A percentile compares a stretch with the other conserved stretches of the same genome.
These are phyloP conservation scores for Anastatica hierochuntica DNA, from an alignment of 345 rosid species.

Conservation along the genomic window DNA sequence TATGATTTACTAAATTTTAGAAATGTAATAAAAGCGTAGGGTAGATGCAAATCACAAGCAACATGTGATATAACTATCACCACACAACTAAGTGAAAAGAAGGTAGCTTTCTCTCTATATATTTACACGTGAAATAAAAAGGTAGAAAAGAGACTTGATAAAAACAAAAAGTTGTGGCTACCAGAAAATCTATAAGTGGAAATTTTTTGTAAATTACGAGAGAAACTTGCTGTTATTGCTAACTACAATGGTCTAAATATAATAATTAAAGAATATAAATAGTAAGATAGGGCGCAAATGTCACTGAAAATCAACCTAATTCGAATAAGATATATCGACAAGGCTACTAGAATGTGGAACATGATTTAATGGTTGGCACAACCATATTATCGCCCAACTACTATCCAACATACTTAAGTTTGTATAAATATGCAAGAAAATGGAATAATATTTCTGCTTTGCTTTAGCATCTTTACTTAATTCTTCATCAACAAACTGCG, in stretches of 20 bases:
- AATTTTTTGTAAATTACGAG: background rate
- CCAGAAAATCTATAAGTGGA: background rate
- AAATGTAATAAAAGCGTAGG: background rate
- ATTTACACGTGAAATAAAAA: slow-evolving; percentile 4
- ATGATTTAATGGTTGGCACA: slow-evolving; percentile 20
- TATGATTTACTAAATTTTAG: no score
- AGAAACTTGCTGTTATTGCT: background rate
- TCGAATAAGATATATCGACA: slow-evolving; percentile 5
- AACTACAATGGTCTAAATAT: background rate
- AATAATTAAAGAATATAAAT: background rate
- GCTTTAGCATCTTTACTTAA: no score
- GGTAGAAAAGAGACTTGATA: background rate
- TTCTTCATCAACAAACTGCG: no score
- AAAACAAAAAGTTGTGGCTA: background rate
- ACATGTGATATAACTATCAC: background rate
- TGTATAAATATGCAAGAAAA: background rate
- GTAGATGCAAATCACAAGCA: slow-evolving; percentile 15
- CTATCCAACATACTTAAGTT: slow-evolving; percentile 11
- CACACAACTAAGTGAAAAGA: background rate
- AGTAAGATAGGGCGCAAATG: background rate
- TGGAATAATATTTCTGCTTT: background rate
- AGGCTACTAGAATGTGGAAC: slow-evolving; percentile 11
- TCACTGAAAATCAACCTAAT: background rate
- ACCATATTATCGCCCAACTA: slow-evolving; percentile 22
- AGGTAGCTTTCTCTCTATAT: slow-evolving; percentile 7